Percentiles rank a stretch among this genome's conserved stretches.
These are phyloP conservation scores for Artemisia tridentata DNA, from an alignment of 129 eudicot genomes.

Conservation along the genomic window DNA sequence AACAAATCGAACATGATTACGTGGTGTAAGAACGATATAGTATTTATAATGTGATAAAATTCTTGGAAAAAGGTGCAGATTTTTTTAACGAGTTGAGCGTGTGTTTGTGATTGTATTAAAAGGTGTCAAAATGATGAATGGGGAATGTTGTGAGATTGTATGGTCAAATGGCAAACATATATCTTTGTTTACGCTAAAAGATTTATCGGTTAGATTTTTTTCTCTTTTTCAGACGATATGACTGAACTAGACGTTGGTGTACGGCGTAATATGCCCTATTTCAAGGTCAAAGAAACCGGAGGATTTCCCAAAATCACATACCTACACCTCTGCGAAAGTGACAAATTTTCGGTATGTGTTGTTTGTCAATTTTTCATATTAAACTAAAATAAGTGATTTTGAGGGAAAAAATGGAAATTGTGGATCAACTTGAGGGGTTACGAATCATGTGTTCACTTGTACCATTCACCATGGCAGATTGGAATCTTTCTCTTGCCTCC, in stretches of 20 bases:
- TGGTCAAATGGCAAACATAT: constrained; percentile 2
- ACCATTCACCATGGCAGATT: constrained; percentile 44
- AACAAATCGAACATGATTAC: not conserved
- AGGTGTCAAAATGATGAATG: constrained; percentile 4
- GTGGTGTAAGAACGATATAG: not conserved
- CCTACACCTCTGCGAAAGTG: constrained; percentile 70
- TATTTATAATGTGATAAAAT: not conserved
- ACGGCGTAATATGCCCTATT: constrained; percentile 66
- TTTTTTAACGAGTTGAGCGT: not conserved
- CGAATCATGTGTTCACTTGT: not conserved
- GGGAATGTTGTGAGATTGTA: constrained; percentile 11
- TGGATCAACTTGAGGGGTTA: not conserved
- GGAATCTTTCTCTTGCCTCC: constrained; percentile 93
- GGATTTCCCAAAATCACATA: constrained; percentile 66
- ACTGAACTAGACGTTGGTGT: constrained; percentile 67
- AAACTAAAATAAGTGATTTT: too few species aligned
- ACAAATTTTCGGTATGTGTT: constrained; percentile 77
- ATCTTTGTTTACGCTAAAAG: not conserved
- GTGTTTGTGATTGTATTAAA: not conserved
- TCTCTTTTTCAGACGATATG: constrained; percentile 52
- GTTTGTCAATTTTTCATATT: not conserved
- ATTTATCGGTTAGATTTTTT: constrained; percentile 6
- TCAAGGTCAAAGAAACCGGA: constrained; percentile 33
- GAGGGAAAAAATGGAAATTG: not conserved
- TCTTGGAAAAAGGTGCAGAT: too few species aligned